Evolutionary conservation across 108 stramenopile genomes (phyloP).

Genomic region (Tribonema minus): DNA sequence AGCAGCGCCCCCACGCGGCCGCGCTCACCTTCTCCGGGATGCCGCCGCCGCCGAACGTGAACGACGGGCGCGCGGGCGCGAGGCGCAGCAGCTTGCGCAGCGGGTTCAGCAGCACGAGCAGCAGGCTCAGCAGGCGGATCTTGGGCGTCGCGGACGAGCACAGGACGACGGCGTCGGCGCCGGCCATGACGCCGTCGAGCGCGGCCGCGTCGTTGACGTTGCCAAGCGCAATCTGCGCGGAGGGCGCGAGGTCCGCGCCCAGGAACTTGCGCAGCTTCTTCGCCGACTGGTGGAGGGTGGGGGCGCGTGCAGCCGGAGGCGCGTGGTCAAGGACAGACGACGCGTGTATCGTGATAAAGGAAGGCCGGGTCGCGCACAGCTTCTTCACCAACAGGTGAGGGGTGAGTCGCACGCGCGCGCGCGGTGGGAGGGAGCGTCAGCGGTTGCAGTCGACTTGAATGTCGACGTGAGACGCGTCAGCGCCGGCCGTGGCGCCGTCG

Average conservation of each 20-base stretch:
- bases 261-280: conserved; percentile 12
- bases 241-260: not conserved
- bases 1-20: too few relatives aligned
- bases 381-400: not conserved
- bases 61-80: conserved; percentile 25
- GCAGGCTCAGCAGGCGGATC: conserved; percentile 29
- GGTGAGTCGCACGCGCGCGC: not conserved
- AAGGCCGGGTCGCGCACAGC: not conserved
- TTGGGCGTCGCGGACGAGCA: conserved; percentile 77
- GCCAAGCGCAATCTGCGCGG: conserved; percentile 49
- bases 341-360: not conserved
- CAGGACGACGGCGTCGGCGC: conserved; percentile 67
- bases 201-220: conserved; percentile 59
- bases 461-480: too few relatives aligned
- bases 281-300: not conserved
- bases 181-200: conserved; percentile 55
- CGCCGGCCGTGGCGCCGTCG: conserved; percentile 55
- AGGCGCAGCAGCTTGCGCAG: not conserved
- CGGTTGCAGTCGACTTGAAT: too few relatives aligned
- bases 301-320: not conserved
- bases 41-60: too few relatives aligned
- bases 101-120: conserved; percentile 15
- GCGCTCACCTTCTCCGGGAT: too few relatives aligned
- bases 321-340: not conserved
- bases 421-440: too few relatives aligned